A percentile compares a stretch with the other conserved stretches of the same genome.
Evolutionary conservation across 768 basidiomycete genomes (phyloP).

Genomic region (Phanerochaete sordida): DNA sequence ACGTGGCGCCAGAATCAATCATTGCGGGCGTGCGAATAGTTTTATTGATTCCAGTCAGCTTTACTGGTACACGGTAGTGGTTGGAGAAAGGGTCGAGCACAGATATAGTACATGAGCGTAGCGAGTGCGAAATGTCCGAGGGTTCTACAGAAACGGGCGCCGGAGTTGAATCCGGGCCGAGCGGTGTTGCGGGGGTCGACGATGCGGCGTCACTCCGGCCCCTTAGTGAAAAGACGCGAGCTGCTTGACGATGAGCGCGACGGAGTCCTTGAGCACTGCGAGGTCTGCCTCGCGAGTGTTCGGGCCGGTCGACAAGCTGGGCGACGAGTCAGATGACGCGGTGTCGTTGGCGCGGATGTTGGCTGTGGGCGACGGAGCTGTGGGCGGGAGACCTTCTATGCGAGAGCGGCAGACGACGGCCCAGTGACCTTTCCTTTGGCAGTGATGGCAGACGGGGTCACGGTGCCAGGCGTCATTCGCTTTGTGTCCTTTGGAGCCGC

Average conservation of each 20-base stretch:
- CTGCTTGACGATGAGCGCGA: neutral
- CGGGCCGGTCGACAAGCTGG: neutral
- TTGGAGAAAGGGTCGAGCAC: neutral
- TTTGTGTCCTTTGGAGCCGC: too few species aligned
- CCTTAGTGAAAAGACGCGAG: neutral
- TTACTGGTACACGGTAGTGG: neutral
- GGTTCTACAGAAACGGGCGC: neutral
- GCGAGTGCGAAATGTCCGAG: neutral
- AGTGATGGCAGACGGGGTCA: too few species aligned
- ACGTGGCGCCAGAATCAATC: slow-evolving; percentile 1
- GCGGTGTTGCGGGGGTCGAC: too few species aligned
- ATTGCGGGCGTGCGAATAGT: neutral
- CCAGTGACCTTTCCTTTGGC: too few species aligned
- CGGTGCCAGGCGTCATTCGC: too few species aligned
- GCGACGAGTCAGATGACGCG: neutral
- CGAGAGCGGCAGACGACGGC: too few species aligned
- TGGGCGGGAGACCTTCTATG: too few species aligned
- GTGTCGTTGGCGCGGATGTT: too few species aligned
- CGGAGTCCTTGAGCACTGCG: neutral
- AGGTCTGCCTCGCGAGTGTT: neutral
- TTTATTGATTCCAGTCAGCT: neutral
- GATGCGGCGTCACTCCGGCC: neutral
- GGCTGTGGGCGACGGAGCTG: too few species aligned
- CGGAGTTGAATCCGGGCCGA: neutral
- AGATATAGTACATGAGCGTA: neutral